Evolutionary conservation across 331 rosid species (phyloP).

Genomic region (Malus hybrid): DNA sequence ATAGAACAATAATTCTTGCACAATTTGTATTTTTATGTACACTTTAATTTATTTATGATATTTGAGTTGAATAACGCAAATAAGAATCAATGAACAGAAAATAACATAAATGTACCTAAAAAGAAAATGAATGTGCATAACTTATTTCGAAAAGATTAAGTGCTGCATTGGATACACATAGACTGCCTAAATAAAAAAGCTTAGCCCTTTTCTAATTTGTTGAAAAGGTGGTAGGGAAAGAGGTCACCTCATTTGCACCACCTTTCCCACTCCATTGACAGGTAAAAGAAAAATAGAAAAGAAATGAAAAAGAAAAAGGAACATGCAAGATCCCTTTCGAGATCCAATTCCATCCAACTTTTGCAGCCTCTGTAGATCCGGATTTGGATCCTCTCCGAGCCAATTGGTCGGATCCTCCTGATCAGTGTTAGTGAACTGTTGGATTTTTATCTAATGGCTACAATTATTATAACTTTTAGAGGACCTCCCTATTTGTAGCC

Average conservation of each 20-base stretch:
- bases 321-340: constrained; percentile 25
- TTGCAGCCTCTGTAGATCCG: not conserved
- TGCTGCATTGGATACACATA: constrained; percentile 18
- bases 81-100: no score
- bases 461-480: no score
- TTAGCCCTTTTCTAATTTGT: not conserved
- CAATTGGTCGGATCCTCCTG: no score
- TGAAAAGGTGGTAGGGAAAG: not conserved
- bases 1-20: not conserved
- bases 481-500: no score
- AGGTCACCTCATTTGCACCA: constrained; percentile 26
- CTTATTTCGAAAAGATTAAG: not conserved
- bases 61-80: no score
- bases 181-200: constrained; percentile 17
- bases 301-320: not conserved
- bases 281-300: constrained; percentile 4
- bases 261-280: constrained; percentile 45
- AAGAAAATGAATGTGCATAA: no score
- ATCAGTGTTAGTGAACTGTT: no score
- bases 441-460: no score
- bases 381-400: no score
- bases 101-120: no score
- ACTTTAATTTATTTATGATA: no score
- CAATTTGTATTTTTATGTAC: no score
- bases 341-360: constrained; percentile 33